Evolutionary conservation across 495 filamentous ascomycete genomes (phyloP), one percentile per base, ranked within the genome.

Genomic region (Neurospora sp.): DNA sequence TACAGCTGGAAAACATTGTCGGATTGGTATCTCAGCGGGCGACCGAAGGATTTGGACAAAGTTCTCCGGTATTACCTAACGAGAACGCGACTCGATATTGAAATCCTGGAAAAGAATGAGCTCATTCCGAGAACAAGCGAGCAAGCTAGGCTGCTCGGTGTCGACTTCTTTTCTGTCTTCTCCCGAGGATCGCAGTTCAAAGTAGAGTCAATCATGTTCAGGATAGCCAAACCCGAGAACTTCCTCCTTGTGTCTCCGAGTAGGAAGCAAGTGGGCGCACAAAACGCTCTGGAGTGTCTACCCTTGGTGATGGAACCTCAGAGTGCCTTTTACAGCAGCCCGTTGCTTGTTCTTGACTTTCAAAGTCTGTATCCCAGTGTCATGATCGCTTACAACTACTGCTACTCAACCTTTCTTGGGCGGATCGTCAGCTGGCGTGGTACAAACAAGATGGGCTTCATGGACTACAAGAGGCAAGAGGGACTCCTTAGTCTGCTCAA

Each of bases 361-460:
- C 96, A 98, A 79, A 96, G 92, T 37, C 85, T 99, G 34, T 99
- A 99, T 78, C 96, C 96, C 4, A 97, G 94, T 78, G 90, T 98
- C 69, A 98, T 99, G 94, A 98, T 99, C 76, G 96, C 96, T 0
- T 98, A 99, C 82, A 99, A 99, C 79, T 97, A 98, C 82, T 99
- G 96, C 84, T 99, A 99, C 81, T 98, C 96, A 0, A 99, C 96
- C 0, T 99, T 93, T 75, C 88, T 99, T 9, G 96, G 96, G 4
- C 89, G 96, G 69, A 89, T 95, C 39, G 87, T 90, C 31, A 88
- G 87, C 76, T 97, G 95, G 96, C 88, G 93, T 36, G 94, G 94
- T 19, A 89, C 89, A 69, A 94, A 96, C 82, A 99, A 99, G 82
- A 92, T 99, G 91, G 96, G 96, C 0, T 97, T 99, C 77, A 86